Base-by-base conservation (phyloP, 495 filamentous ascomycete genomes). In the Aspergillus nanangensis region DNA sequence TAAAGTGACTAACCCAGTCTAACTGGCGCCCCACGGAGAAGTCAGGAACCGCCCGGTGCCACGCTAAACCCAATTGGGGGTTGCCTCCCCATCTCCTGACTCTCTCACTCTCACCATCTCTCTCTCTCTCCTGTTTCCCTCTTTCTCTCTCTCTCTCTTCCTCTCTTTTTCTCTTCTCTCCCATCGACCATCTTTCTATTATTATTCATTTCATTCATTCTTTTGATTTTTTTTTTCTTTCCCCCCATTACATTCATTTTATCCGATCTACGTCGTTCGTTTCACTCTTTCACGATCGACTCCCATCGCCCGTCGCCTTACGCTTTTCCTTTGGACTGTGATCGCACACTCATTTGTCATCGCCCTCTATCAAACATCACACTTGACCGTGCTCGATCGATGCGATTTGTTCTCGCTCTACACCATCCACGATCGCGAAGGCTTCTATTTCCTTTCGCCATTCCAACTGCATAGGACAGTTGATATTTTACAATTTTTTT, bases 261-360 rank as follows among this genome's bases (percentile, higher is more conserved):
- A 41, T 53, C 52, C 51, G 40, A 53, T n/a, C n/a, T n/a, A n/a
- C 25, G 57, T 62, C 62, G 60, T 46, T 65, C 66, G 67, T 69
- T 69, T 60, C 69, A 69, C 65, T 69, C 67, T 64, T 70, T 70
- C 52, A 66, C 65, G 62, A 58, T 51, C 61, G 60, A 56, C 47
- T 43, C 24, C 50, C 47, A 43, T 51, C 49, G 40, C 47, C 34
- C 39, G 61, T 67, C 55, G 48, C 47, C 63, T 66, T 48, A 47
- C 44, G 25, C 25, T 29, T 43, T 52, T 43, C 54, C 41, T 48
- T 48, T 45, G 55, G 54, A 53, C 65, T 56, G 55, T 52, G 43
- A 47, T 47, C 44, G 31, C 7, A 29, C 25, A 5, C 38, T 46
- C 29, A 27, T 41, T 47, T 41, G 43, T 42, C 36, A 41, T 60